Conservation (phyloP, 192 early-diverging fungal genomes). For the Chytriomyces sp. region DNA sequence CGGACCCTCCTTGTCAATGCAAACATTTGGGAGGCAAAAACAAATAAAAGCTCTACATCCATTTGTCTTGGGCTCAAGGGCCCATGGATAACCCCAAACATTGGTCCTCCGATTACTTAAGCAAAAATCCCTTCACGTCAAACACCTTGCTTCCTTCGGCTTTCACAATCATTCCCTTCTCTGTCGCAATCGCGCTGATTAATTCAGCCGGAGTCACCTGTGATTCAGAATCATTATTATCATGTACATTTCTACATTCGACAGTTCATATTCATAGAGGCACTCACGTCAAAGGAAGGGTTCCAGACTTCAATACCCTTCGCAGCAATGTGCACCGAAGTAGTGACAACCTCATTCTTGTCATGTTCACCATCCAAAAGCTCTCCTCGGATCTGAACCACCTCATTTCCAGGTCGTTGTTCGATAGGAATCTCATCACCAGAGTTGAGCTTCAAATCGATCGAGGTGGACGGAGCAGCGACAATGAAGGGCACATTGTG, state of each 20-base stretch:
- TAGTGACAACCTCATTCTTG: slow-evolving; percentile 33
- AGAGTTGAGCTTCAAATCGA: slow-evolving; percentile 73
- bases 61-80: background rate
- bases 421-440: slow-evolving; percentile 83
- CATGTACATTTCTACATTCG: background rate
- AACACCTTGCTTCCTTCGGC: slow-evolving; percentile 38
- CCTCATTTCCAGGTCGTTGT: slow-evolving; percentile 74
- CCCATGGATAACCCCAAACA: background rate
- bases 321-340: slow-evolving; percentile 75
- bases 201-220: slow-evolving; percentile 82
- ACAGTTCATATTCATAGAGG: slow-evolving; percentile 2
- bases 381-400: slow-evolving; percentile 67
- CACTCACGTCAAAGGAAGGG: slow-evolving; percentile 83
- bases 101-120: background rate
- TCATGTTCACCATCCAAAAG: slow-evolving; percentile 45
- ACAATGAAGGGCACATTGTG: slow-evolving; percentile 90
- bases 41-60: too few relatives aligned
- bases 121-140: slow-evolving; percentile 39
- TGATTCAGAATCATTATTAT: background rate
- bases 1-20: too few relatives aligned
- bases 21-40: too few relatives aligned
- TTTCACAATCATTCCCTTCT: slow-evolving; percentile 76
- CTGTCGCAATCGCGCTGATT: slow-evolving; percentile 90
- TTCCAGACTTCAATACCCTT: slow-evolving; percentile 92
- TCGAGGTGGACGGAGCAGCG: slow-evolving; percentile 90